Base-by-base conservation (phyloP, 345 rosid species). In the Hibiscus mutabilis region DNA sequence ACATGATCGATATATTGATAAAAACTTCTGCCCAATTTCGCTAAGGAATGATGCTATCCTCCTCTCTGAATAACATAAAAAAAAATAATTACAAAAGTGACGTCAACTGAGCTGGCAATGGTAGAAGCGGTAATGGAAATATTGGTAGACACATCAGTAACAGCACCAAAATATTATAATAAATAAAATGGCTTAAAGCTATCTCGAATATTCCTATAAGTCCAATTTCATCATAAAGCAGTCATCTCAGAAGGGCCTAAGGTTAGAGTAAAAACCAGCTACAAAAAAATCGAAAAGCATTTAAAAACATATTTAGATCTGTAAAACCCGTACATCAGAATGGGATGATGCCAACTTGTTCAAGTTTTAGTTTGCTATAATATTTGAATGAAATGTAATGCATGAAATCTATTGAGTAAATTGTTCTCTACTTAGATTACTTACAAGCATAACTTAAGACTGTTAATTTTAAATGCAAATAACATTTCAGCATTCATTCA, bases 1-100 rank as follows among this genome's bases (percentile, higher is more conserved):
- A 77, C 86, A 92, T 60, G 97, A 92, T 73, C 97, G 92, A 80
- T 95, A 95, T 68, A 89, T 77, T 15, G 96, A 85, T 55, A 94
- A 84, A 79, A 92, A 86, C 79, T 84, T 90, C 87, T 86, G 89
- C 76, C 97, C 96, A 82, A 90, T 88, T 69, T 87, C 87, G 84
- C 93, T 71, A 49, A 95, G 89, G 71, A 92, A 95, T 44, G 89
- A 78, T 56, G 93, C 88, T 70, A 95, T 86, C 84, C 83, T 91
- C 79, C 87, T 89, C 86, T 95, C 99, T 90, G 93, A 55, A 80
- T 62, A 35, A 79, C 57, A 74, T 53, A 62, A 69, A 72, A 47
- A 47, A 59, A 77, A 75, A 66, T 66, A 51, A 60, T 66, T 61
- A 59, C 3, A 60, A 5, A 55, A 55, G 64, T 35, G 25, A 31